Conservation (phyloP, 2,329 filamentous ascomycete species). For the Fusarium sp. region DNA sequence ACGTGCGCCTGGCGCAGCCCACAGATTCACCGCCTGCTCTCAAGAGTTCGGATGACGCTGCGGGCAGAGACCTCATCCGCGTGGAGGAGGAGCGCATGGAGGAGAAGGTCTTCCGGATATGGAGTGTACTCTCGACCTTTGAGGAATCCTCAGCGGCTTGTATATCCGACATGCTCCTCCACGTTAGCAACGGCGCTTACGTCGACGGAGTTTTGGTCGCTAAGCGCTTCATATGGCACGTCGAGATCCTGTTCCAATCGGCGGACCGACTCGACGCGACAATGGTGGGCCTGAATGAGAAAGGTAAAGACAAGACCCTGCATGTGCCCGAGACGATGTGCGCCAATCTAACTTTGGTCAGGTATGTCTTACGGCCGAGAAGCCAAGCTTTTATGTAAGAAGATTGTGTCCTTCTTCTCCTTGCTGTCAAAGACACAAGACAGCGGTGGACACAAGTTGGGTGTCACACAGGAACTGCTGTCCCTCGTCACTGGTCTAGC, state of each 20-base stretch:
- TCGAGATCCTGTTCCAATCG: slow-evolving; percentile 89
- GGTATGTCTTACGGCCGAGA: slow-evolving; percentile 91
- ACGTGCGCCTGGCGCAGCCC: slow-evolving; percentile 79
- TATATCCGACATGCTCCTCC: slow-evolving; percentile 98
- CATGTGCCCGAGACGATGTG: neutral
- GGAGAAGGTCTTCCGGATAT: slow-evolving; percentile 96
- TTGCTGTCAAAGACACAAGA: slow-evolving; percentile 94
- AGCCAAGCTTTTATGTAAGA: slow-evolving; percentile 99
- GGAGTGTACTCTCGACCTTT: slow-evolving; percentile 96
- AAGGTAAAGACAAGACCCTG: slow-evolving; percentile 65
- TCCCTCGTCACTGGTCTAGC: slow-evolving; percentile 94
- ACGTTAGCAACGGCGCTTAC: slow-evolving; percentile 97
- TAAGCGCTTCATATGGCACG: slow-evolving; percentile 94
- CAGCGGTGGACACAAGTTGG: slow-evolving; percentile 85
- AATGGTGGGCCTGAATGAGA: slow-evolving; percentile 72
- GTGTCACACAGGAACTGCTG: slow-evolving; percentile 97
- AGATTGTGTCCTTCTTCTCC: slow-evolving; percentile 97
- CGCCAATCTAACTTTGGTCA: slow-evolving; percentile 46
- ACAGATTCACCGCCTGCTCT: slow-evolving; percentile 58
- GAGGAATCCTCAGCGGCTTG: slow-evolving; percentile 97
- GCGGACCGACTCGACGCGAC: slow-evolving; percentile 83
- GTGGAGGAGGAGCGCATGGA: slow-evolving; percentile 93
- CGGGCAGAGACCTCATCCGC: slow-evolving; percentile 77
- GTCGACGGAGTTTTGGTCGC: slow-evolving; percentile 93
- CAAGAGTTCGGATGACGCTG: slow-evolving; percentile 57